Evolutionary conservation across 129 eudicot genomes (phyloP).

Genomic region (Kitagawia praeruptora): DNA sequence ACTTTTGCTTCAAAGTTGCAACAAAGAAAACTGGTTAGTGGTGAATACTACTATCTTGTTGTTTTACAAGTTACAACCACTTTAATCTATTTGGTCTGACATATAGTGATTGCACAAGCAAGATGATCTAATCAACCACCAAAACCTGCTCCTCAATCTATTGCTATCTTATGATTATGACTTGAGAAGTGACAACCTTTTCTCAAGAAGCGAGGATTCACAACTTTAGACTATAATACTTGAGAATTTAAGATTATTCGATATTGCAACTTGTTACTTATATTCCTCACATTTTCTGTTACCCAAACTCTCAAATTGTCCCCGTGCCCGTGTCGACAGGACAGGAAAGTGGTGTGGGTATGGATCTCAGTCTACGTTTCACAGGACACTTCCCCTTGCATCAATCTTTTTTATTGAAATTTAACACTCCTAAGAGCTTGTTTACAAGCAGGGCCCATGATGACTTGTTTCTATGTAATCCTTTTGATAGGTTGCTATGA

Average conservation of each 20-base stretch:
- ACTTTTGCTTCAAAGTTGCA: too few species aligned
- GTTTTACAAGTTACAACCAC: neutral
- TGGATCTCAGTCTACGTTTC: neutral
- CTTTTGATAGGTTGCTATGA: too few species aligned
- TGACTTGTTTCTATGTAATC: neutral
- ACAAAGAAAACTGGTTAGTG: neutral
- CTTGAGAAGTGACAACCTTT: neutral
- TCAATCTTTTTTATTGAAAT: neutral
- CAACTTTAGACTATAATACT: neutral
- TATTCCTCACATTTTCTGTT: neutral
- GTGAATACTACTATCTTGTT: neutral
- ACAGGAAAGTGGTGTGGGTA: neutral
- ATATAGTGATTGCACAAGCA: neutral
- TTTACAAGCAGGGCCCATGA: neutral
- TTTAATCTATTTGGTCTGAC: neutral
- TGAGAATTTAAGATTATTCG: neutral
- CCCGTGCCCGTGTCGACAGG: neutral
- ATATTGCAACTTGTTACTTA: neutral
- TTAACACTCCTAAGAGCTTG: neutral
- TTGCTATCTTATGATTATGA: neutral
- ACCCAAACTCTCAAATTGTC: neutral
- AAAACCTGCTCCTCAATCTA: neutral
- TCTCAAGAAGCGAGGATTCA: neutral
- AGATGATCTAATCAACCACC: neutral
- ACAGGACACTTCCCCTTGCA: neutral